Evolutionary conservation across 176 grass and related monocot species (phyloP).

Genomic region (Coix lacrymajobi): DNA sequence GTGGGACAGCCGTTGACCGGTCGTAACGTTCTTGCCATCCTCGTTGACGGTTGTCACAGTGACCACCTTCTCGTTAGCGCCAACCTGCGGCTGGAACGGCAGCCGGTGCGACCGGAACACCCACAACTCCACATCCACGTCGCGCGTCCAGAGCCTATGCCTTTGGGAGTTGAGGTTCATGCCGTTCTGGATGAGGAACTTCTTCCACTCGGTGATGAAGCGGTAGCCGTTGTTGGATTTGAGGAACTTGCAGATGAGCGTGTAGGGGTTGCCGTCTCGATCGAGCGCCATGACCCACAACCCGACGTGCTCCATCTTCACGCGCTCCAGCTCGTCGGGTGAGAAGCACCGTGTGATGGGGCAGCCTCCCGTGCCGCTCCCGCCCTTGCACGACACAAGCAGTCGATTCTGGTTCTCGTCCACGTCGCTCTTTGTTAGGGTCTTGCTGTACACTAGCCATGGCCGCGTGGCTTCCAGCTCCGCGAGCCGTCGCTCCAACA

Average conservation of each 20-base stretch:
- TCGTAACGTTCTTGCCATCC: neutral
- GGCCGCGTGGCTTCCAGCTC: neutral
- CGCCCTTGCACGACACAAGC: constrained; percentile 13
- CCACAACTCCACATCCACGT: neutral
- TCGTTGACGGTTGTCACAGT: neutral
- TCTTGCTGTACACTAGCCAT: neutral
- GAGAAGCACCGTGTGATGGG: neutral
- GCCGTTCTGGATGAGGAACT: neutral
- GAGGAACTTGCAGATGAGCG: neutral
- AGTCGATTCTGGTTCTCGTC: neutral
- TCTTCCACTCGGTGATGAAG: neutral
- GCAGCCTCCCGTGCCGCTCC: neutral
- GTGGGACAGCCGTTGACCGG: neutral
- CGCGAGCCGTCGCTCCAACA: neutral
- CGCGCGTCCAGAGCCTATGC: neutral
- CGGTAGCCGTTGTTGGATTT: neutral
- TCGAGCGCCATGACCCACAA: neutral
- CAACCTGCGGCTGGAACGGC: neutral
- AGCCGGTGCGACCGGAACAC: constrained; percentile 3
- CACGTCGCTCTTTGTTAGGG: neutral
- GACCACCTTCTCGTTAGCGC: neutral
- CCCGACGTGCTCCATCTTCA: neutral
- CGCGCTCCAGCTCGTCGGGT: neutral
- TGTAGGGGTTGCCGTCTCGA: neutral
- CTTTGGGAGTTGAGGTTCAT: neutral